Conservation (phyloP, 805 yeast genomes). For the Candida boidinii region DNA sequence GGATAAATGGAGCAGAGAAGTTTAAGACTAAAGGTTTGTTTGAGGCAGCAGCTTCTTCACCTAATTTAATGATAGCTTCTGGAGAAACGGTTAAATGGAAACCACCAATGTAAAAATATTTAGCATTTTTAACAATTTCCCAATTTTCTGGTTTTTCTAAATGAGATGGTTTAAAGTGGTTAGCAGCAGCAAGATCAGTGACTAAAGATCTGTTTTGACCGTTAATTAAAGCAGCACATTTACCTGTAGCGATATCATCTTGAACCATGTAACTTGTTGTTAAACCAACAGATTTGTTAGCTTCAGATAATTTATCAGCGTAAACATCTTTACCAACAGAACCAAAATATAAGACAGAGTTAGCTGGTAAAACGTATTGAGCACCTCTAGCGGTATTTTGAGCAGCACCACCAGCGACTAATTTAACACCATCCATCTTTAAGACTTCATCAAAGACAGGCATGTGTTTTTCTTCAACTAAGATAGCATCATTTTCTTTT, state of each 20-base stretch:
- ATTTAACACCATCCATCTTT: conserved; percentile 46
- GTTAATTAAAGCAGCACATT: conserved; percentile 88
- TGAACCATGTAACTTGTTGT: conserved; percentile 79
- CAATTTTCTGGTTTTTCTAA: conserved; percentile 86
- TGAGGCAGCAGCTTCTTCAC: conserved; percentile 65
- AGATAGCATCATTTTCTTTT: conserved; percentile 90
- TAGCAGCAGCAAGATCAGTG: conserved; percentile 97
- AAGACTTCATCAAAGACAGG: conserved; percentile 80
- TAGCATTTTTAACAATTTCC: conserved; percentile 73
- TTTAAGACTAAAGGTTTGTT: conserved; percentile 56
- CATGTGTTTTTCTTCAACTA: conserved; percentile 73
- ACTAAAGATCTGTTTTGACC: conserved; percentile 87
- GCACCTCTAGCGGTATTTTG: conserved; percentile 99
- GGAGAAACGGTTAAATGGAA: conserved; percentile 98
- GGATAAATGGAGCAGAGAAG: conserved; percentile 94
- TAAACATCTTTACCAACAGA: conserved; percentile 91
- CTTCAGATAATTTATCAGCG: conserved; percentile 70
- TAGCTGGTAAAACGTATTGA: conserved; percentile 75
- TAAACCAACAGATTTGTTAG: conserved; percentile 85
- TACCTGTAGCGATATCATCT: conserved; percentile 77
- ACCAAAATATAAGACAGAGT: conserved; percentile 89
- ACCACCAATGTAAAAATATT: conserved; percentile 92
- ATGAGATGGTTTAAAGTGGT: conserved; percentile 87
- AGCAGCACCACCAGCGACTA: conserved; percentile 98
- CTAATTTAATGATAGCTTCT: conserved; percentile 82